Evolutionary conservation across 345 rosid species (phyloP).

Genomic region (Eucalyptus erythrocorys): DNA sequence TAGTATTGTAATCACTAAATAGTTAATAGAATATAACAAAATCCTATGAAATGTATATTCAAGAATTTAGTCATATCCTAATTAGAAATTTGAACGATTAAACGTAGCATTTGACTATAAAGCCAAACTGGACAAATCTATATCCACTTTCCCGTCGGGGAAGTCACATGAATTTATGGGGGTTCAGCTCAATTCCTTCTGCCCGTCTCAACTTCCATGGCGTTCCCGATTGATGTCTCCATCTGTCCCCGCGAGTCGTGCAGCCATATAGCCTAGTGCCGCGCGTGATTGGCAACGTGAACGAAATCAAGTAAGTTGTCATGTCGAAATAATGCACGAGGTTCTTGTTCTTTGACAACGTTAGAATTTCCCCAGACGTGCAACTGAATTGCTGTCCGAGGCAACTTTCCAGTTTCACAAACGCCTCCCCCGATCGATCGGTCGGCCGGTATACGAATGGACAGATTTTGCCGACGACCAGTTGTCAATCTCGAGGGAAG

Average conservation of each 20-base stretch:
- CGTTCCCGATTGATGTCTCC: not conserved
- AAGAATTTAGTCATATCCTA: too few species aligned
- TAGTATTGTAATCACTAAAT: too few species aligned
- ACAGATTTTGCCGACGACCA: not conserved
- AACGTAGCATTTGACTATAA: not conserved
- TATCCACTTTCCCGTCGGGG: not conserved
- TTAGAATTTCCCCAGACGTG: not conserved
- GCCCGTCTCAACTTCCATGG: not conserved
- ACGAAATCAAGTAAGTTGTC: not conserved
- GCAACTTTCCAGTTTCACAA: not conserved
- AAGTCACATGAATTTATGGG: not conserved
- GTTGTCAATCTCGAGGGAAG: not conserved
- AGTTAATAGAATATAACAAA: too few species aligned
- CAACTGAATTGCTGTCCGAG: not conserved
- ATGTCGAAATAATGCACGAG: not conserved
- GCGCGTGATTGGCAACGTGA: not conserved
- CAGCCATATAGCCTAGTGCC: not conserved
- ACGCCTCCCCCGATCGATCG: not conserved
- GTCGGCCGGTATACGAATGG: not conserved
- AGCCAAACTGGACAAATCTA: not conserved
- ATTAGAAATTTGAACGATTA: too few species aligned
- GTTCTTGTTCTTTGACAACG: not conserved
- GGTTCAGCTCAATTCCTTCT: not conserved
- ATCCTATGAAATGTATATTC: too few species aligned
- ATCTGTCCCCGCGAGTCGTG: not conserved